Base-by-base conservation (phyloP, 2,329 filamentous ascomycete genomes). In the Pseudogymnoascus sp. region DNA sequence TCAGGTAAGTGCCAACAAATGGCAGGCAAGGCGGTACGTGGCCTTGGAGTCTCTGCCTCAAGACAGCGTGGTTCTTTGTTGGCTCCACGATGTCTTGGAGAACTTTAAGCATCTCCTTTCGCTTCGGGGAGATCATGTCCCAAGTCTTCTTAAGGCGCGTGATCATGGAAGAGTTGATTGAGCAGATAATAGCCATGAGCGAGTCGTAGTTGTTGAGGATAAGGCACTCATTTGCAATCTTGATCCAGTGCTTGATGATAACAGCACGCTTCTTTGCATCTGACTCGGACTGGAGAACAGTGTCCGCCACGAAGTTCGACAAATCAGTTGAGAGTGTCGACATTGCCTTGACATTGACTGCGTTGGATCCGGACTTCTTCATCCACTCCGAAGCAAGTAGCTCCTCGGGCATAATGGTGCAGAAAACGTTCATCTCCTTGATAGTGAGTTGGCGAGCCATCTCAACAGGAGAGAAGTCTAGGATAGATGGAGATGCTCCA, bases 211-310 rank as follows among this genome's bases (percentile, higher is more conserved):
- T 99, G 77, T 94, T 88, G 27, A 97, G 82, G 70, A 94, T 90
- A 4, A 95, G 79, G 67, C 91, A 96, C 69, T 89, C 90, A 68
- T 88, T 83, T 0, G 90, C 91, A 68, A 97, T 87, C 79, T 97
- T 99, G 73, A 97, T 90, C 94, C 94, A 99, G 69, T 97, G 92
- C 78, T 99, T 97, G 77, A 99, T 94, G 60, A 92, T 85, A 1
- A 83, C 78, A 0, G 94, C 93, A 27, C 94, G 86, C 78, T 93
- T 96, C 82, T 97, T 97, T 27, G 88, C 86, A 72, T 97, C 94
- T 12, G 55, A 36, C n/a, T 89, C 83, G 62, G 91, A 83, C 62
- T 90, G 86, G 12, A 99, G 82, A 68, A 99, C 96, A 0, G 90
- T 95, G 72, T 97, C 93, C 0, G 91, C 89, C 9, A 99, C 94